A percentile compares a stretch with the other conserved stretches of the same genome.
These are phyloP conservation scores for Croton laevigatus DNA, from an alignment of 441 rosid genomes.

Conservation along the genomic window DNA sequence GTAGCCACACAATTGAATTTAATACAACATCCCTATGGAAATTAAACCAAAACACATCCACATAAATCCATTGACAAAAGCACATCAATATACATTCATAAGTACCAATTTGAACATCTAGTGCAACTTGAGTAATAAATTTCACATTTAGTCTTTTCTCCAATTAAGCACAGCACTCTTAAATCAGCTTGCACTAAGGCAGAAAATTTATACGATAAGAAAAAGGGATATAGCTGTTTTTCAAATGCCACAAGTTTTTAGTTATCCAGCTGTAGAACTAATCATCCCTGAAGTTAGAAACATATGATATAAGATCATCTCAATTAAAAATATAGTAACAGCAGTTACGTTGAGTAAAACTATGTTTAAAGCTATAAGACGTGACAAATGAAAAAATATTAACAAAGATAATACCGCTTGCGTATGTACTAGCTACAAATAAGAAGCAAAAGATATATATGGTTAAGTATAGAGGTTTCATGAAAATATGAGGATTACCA, in stretches of 20 bases:
- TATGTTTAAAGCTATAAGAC: constrained; percentile 2
- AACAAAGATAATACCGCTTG: background rate
- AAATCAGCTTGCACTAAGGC: background rate
- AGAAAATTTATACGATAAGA: too few species aligned
- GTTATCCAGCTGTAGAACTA: background rate
- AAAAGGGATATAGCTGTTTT: background rate
- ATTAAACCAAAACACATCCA: too few species aligned
- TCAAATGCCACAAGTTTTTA: background rate
- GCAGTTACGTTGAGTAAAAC: background rate
- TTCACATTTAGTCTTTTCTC: background rate
- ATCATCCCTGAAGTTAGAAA: background rate
- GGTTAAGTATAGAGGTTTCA: constrained; percentile 1
- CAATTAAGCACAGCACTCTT: background rate
- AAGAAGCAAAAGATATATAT: background rate
- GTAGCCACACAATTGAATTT: background rate
- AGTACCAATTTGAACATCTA: background rate
- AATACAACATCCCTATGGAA: background rate
- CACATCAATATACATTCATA: background rate
- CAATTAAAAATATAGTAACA: background rate
- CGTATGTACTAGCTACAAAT: background rate
- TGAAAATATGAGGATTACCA: constrained; percentile 39
- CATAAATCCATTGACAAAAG: background rate
- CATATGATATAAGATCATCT: background rate
- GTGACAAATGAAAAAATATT: background rate
- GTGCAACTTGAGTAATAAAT: background rate